These are phyloP conservation scores for Coffea canephora DNA, from an alignment of 257 asterid genomes.

Conservation along the genomic window DNA sequence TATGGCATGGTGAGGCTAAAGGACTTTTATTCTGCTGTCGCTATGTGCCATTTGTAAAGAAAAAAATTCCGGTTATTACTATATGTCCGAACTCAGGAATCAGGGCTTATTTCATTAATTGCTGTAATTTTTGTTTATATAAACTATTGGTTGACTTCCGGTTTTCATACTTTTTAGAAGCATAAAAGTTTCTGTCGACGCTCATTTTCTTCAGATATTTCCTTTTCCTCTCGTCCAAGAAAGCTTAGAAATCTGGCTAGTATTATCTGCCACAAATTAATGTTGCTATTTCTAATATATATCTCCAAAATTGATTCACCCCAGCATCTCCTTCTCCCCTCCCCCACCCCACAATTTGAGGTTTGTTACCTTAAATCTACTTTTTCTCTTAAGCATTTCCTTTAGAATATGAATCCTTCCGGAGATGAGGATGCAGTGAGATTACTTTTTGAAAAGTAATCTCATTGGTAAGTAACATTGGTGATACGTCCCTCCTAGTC, in stretches of 20 bases:
- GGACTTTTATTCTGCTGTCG: not conserved
- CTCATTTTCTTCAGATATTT: not conserved
- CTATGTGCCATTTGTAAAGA: not conserved
- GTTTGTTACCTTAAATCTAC: not conserved
- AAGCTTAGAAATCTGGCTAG: not conserved
- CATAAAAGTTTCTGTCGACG: not conserved
- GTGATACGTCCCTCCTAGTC: not conserved
- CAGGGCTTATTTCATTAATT: not conserved
- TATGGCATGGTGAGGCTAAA: not conserved
- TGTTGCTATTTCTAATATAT: not conserved
- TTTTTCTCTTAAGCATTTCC: too few relatives aligned
- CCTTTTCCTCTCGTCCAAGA: not conserved
- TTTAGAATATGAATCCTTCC: not conserved
- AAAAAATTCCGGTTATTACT: not conserved
- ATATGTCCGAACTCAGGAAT: not conserved
- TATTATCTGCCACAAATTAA: not conserved
- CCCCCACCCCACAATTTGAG: too few relatives aligned
- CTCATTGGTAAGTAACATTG: not conserved
- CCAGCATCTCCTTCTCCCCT: too few relatives aligned
- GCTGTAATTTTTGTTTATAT: not conserved
- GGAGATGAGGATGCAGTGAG: too few relatives aligned
- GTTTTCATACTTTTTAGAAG: not conserved
- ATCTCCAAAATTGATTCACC: not conserved
- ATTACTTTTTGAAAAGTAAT: not conserved
- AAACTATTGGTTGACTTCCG: not conserved